A percentile compares a stretch with the other conserved stretches of the same genome.
These are phyloP conservation scores for Suhomyces sp. DNA, from an alignment of 805 yeast species.

Conservation along the genomic window DNA sequence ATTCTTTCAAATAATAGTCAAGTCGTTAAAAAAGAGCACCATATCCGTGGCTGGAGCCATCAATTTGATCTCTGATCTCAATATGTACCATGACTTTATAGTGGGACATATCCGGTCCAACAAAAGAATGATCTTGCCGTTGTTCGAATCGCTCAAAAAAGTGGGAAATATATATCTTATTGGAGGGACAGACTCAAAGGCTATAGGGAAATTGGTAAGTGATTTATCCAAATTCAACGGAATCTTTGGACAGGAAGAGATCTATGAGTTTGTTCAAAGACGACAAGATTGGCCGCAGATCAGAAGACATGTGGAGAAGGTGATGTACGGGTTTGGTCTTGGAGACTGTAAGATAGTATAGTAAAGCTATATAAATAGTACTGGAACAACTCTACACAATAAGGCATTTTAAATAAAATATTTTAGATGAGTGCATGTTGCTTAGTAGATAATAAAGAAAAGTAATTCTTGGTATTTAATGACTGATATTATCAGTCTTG, in stretches of 20 bases:
- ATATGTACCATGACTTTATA: slow-evolving; percentile 72
- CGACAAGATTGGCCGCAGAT: slow-evolving; percentile 83
- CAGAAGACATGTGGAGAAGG: slow-evolving; percentile 79
- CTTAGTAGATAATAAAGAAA: background rate
- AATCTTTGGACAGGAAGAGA: slow-evolving; percentile 86
- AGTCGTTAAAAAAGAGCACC: slow-evolving; percentile 66
- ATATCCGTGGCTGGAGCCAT: slow-evolving; percentile 83
- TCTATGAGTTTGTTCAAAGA: slow-evolving; percentile 86
- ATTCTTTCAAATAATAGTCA: slow-evolving; percentile 71
- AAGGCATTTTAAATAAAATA: no score
- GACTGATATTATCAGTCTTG: background rate
- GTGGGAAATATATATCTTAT: slow-evolving; percentile 83
- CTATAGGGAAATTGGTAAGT: slow-evolving; percentile 77
- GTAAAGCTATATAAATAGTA: background rate
- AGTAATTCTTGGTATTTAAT: background rate
- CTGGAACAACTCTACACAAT: background rate
- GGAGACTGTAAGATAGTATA: slow-evolving; percentile 69
- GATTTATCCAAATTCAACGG: slow-evolving; percentile 87
- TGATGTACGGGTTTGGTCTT: slow-evolving; percentile 87
- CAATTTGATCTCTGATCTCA: slow-evolving; percentile 76
- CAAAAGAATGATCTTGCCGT: slow-evolving; percentile 68
- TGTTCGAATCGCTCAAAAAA: slow-evolving; percentile 75
- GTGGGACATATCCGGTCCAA: slow-evolving; percentile 45
- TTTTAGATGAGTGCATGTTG: no score
- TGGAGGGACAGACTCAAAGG: slow-evolving; percentile 68